These are phyloP conservation scores for Tubosaeta brunneosetosa DNA, from an alignment of 768 basidiomycete species.

Conservation along the genomic window DNA sequence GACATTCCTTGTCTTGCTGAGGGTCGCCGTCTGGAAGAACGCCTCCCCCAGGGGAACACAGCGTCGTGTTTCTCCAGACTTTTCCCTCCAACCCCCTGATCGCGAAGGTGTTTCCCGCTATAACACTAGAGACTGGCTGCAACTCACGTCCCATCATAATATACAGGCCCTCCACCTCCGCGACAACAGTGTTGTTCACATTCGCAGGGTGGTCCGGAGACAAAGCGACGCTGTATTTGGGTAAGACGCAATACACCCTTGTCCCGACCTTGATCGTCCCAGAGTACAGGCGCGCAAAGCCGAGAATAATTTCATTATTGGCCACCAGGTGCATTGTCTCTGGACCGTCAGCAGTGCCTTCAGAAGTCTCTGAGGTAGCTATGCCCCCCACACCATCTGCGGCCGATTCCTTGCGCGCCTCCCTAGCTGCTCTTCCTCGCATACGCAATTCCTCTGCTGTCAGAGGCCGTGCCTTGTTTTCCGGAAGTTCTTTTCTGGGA, in stretches of 20 bases:
- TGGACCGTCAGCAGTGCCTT: background rate
- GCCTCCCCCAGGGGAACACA: conserved; percentile 64
- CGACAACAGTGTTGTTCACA: conserved; percentile 51
- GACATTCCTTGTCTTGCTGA: conserved; percentile 40
- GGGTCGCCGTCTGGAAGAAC: conserved; percentile 32
- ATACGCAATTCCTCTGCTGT: conserved; percentile 82
- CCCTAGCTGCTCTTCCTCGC: conserved; percentile 53
- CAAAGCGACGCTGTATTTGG: conserved; percentile 73
- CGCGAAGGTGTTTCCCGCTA: conserved; percentile 93
- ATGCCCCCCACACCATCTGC: conserved; percentile 19
- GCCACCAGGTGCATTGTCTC: background rate
- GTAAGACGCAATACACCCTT: conserved; percentile 69
- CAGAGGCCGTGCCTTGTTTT: conserved; percentile 70
- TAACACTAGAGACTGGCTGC: conserved; percentile 74
- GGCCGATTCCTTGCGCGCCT: conserved; percentile 33
- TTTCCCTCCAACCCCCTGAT: conserved; percentile 85
- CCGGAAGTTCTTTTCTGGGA: conserved; percentile 72
- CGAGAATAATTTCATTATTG: conserved; percentile 68
- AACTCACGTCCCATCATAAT: conserved; percentile 98
- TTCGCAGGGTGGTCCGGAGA: conserved; percentile 67
- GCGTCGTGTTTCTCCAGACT: conserved; percentile 86
- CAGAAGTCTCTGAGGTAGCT: conserved; percentile 2
- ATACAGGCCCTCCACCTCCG: conserved; percentile 75
- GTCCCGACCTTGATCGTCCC: conserved; percentile 70
- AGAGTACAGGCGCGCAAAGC: conserved; percentile 92